Base-by-base conservation (phyloP, 768 basidiomycete genomes). In the Tulasnella calospora region DNA sequence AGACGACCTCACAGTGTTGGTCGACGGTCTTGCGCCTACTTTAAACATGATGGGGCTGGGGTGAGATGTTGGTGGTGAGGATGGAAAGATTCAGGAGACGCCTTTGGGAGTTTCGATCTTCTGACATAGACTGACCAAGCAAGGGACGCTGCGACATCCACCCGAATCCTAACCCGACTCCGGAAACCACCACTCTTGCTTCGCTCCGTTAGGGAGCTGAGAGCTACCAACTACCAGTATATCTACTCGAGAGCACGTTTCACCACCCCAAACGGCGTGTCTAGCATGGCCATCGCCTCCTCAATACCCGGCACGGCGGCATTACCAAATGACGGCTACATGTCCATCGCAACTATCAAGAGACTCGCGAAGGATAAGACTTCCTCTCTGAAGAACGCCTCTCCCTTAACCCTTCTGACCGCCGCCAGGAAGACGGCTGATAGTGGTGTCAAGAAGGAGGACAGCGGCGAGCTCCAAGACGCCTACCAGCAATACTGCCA, bases 361-460 rank as follows among this genome's bases (percentile, higher is more conserved):
- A 85, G 86, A 73, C 84, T 81, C 79, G 88, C 86, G 8, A 89
- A 85, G 81, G 85, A 84, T 73, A 83, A 85, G 78, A 90, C 90
- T 17, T 88, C 86, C 76, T 86, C 87, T 74, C 88, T 88, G 71
- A 87, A 87, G 80, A 90, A 90, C n/a, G 87, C 87, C 61, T 89
- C 91, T 12, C 85, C 91, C 9, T 82, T 89, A 38, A 85, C 88
- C 12, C 87, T 94, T 81, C 89, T 94, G 83, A 88, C 86, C 82
- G 84, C 87, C 30, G 93, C 93, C 33, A 88, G 89, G 72, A 85
- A 84, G 19, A 91, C 92, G 83, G 86, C 89, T 70, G 79, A 80
- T 12, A 36, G 38, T 36, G 79, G 71, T 30, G 30, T 69, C 21
- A 35, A 27, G 44, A 40, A 27, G 38, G 78, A 79, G 57, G 79